A percentile compares a stretch with the other conserved stretches of the same genome.
phyloP scores from a whole-genome alignment of 208 protist species.

The Leishmania tropica region DNA sequence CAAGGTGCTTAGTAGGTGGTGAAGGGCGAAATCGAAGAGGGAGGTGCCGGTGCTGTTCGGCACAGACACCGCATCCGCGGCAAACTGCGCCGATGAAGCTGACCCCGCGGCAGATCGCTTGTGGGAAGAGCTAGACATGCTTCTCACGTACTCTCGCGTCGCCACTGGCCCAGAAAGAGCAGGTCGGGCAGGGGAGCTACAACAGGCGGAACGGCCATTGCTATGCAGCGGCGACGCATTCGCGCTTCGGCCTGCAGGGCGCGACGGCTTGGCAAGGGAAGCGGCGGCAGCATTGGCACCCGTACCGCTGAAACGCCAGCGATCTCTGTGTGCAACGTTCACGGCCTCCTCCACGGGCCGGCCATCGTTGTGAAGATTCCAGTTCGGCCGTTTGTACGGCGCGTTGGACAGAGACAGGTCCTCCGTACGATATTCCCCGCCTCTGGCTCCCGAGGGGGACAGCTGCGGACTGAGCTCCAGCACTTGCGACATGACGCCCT shows the following conservation, averaged over 20 bases:
- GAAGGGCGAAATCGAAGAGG: conserved; percentile 68
- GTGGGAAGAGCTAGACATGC: neutral
- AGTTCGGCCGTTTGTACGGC: conserved; percentile 12
- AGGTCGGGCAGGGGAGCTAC: too few relatives aligned
- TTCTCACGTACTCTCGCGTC: conserved; percentile 11
- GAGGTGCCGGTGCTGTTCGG: conserved; percentile 76
- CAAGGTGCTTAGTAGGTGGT: conserved; percentile 47
- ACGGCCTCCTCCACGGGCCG: conserved; percentile 13
- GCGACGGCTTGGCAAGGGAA: neutral
- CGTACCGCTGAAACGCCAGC: neutral
- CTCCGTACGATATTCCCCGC: neutral
- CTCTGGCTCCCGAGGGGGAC: neutral
- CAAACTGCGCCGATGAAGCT: conserved; percentile 9
- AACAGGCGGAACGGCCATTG: too few relatives aligned
- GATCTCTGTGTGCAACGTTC: neutral
- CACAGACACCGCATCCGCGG: conserved; percentile 35
- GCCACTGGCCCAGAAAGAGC: neutral
- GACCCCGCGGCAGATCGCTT: conserved; percentile 6
- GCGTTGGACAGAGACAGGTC: conserved; percentile 3
- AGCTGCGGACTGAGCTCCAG: conserved; percentile 34
- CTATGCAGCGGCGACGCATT: conserved; percentile 3
- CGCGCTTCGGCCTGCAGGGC: neutral
- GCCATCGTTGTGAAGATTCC: neutral
- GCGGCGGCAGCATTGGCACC: neutral
- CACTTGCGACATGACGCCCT: conserved; percentile 70